phyloP scores from a whole-genome alignment of 2,329 filamentous ascomycete species.

The Teratosphaeria epicoccoides region DNA sequence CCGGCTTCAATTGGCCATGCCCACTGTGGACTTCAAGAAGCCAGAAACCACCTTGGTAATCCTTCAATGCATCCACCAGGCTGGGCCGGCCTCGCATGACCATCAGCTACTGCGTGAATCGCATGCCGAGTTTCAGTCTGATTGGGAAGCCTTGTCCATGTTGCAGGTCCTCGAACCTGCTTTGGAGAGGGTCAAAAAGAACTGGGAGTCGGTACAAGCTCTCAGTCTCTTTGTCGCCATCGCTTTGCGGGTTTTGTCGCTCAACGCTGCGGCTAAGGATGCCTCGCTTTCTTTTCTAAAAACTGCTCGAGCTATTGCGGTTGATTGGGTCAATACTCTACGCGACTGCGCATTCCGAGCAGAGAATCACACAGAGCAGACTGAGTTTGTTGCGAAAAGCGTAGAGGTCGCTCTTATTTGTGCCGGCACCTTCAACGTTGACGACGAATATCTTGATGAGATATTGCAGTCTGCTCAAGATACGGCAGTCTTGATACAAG shows the following conservation, averaged over 20 bases:
- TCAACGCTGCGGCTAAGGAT: slow-evolving; percentile 4
- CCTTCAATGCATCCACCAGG: slow-evolving; percentile 43
- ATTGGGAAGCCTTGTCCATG: slow-evolving; percentile 2
- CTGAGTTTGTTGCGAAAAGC: slow-evolving; percentile 23
- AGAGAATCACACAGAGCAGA: slow-evolving; percentile 25
- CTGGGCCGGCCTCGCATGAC: slow-evolving; percentile 37
- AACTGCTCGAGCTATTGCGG: slow-evolving; percentile 33
- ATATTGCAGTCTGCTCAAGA: slow-evolving; percentile 10
- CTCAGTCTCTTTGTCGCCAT: slow-evolving; percentile 14
- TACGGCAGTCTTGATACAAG: slow-evolving; percentile 11
- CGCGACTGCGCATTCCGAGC: slow-evolving; percentile 35
- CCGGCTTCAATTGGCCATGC: slow-evolving; percentile 40
- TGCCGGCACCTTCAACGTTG: slow-evolving; percentile 35
- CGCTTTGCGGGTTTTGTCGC: slow-evolving; percentile 12
- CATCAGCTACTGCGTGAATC: slow-evolving; percentile 30
- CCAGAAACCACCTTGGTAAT: slow-evolving; percentile 42
- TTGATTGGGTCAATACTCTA: slow-evolving; percentile 42
- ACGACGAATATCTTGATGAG: slow-evolving; percentile 9
- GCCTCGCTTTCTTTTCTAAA: slow-evolving; percentile 23
- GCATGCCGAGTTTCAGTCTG: slow-evolving; percentile 41
- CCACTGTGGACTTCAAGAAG: slow-evolving; percentile 50
- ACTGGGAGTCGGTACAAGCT: slow-evolving; percentile 20
- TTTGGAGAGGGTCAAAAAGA: slow-evolving; percentile 14
- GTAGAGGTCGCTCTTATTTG: slow-evolving; percentile 50
- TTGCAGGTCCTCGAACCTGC: slow-evolving; percentile 7